phyloP scores from a whole-genome alignment of 805 yeast species.

The Candida gorgasii region DNA sequence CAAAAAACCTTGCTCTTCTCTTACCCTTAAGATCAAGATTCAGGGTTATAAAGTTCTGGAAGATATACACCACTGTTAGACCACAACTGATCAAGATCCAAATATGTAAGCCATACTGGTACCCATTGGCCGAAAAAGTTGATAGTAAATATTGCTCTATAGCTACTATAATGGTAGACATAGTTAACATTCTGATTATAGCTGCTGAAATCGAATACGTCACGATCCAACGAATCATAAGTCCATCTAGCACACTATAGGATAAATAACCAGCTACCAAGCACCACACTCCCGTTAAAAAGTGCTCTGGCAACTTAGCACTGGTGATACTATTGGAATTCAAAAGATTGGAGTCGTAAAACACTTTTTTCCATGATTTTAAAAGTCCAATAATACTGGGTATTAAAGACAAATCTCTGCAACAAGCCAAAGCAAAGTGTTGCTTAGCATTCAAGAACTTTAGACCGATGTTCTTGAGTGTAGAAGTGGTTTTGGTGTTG shows the following conservation, averaged over 20 bases:
- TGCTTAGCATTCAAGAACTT: conserved; percentile 73
- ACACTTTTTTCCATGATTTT: conserved; percentile 40
- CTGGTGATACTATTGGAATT: conserved; percentile 41
- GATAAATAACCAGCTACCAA: conserved; percentile 82
- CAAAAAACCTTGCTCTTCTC: conserved; percentile 65
- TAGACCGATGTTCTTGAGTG: conserved; percentile 61
- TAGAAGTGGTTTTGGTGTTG: conserved; percentile 11
- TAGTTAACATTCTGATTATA: conserved; percentile 78
- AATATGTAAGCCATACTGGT: conserved; percentile 75
- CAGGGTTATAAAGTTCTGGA: conserved; percentile 86
- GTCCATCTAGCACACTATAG: conserved; percentile 80
- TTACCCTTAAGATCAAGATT: conserved; percentile 56
- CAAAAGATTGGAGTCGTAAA: conserved; percentile 18
- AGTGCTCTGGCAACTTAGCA: conserved; percentile 74
- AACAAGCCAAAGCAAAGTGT: conserved; percentile 72
- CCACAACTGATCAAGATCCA: conserved; percentile 92
- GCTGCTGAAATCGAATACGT: conserved; percentile 88
- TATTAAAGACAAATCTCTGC: conserved; percentile 73
- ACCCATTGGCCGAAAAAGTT: conserved; percentile 65
- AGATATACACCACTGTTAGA: conserved; percentile 74
- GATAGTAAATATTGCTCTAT: conserved; percentile 67
- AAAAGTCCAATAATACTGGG: conserved; percentile 62
- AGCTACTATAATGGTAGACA: conserved; percentile 71
- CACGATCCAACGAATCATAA: conserved; percentile 92
- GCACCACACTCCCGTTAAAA: conserved; percentile 91